These are phyloP conservation scores for Chalciporus sphaerocephalus DNA, from an alignment of 768 basidiomycete species.

Conservation along the genomic window DNA sequence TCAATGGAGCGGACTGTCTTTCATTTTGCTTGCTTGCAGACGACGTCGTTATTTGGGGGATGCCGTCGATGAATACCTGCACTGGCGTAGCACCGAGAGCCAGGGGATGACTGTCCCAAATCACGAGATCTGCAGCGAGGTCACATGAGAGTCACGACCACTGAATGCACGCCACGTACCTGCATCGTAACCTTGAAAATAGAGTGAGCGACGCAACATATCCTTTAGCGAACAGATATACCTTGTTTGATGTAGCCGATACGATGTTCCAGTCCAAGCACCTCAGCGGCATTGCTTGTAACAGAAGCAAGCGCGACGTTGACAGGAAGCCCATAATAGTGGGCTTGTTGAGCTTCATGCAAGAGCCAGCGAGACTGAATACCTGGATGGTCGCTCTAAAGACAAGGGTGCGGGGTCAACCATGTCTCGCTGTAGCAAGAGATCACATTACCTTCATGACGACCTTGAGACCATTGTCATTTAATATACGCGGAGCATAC, in stretches of 20 bases:
- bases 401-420: neutral
- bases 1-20: constrained; percentile 48
- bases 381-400: constrained; percentile 62
- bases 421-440: neutral
- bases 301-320: constrained; percentile 71
- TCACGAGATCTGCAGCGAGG: constrained; percentile 39
- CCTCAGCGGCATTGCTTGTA: constrained; percentile 65
- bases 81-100: constrained; percentile 72
- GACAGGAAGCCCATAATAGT: constrained; percentile 71
- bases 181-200: constrained; percentile 61
- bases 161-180: constrained; percentile 17
- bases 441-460: constrained; percentile 43
- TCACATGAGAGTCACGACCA: neutral
- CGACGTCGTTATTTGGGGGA: constrained; percentile 51
- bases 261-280: constrained; percentile 75
- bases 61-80: constrained; percentile 83
- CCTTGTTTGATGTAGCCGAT: constrained; percentile 73
- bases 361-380: constrained; percentile 71
- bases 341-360: constrained; percentile 81
- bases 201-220: constrained; percentile 1
- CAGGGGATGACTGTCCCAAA: constrained; percentile 78
- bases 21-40: constrained; percentile 40
- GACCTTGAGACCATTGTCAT: constrained; percentile 46
- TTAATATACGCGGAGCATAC: constrained; percentile 51
- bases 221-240: constrained; percentile 9